A percentile compares a stretch with the other conserved stretches of the same genome.
Evolutionary conservation across 768 basidiomycete species (phyloP).

Genomic region (Pisolithus tinctorius): DNA sequence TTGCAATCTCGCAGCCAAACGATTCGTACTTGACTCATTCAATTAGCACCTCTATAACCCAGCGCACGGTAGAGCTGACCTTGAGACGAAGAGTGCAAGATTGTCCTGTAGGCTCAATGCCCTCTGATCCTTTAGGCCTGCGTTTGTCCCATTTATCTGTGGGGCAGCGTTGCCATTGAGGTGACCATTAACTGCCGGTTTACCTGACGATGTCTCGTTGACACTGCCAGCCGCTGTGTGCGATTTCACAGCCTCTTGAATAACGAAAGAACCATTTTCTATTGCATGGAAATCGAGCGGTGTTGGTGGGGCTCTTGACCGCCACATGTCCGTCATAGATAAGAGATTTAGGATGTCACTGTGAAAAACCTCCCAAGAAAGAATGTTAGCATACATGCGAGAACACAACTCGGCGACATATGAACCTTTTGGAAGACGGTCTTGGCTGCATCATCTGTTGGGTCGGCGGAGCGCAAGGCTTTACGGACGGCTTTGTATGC

Average conservation of each 20-base stretch:
- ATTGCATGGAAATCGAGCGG: conserved; percentile 82
- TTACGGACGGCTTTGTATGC: conserved; percentile 80
- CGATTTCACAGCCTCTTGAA: conserved; percentile 25
- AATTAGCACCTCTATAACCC: conserved; percentile 6
- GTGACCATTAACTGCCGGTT: conserved; percentile 21
- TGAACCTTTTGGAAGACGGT: conserved; percentile 79
- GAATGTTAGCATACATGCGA: neutral
- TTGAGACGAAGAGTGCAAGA: conserved; percentile 75
- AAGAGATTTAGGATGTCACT: conserved; percentile 83
- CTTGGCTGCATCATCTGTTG: conserved; percentile 48
- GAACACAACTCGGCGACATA: neutral
- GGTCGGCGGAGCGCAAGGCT: conserved; percentile 45
- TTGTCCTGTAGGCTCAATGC: conserved; percentile 74
- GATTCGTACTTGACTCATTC: conserved; percentile 54
- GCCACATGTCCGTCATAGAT: conserved; percentile 97
- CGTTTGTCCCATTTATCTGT: conserved; percentile 4
- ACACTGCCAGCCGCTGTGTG: neutral
- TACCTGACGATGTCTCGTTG: conserved; percentile 8
- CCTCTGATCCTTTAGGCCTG: conserved; percentile 74
- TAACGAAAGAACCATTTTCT: conserved; percentile 51
- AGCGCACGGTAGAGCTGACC: conserved; percentile 38
- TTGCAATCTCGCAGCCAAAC: conserved; percentile 62
- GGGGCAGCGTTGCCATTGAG: conserved; percentile 10
- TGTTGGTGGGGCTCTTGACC: conserved; percentile 75
- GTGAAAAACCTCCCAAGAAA: conserved; percentile 65